Base-by-base conservation (phyloP, 306 rosid species). In the Prunus armeniaca region DNA sequence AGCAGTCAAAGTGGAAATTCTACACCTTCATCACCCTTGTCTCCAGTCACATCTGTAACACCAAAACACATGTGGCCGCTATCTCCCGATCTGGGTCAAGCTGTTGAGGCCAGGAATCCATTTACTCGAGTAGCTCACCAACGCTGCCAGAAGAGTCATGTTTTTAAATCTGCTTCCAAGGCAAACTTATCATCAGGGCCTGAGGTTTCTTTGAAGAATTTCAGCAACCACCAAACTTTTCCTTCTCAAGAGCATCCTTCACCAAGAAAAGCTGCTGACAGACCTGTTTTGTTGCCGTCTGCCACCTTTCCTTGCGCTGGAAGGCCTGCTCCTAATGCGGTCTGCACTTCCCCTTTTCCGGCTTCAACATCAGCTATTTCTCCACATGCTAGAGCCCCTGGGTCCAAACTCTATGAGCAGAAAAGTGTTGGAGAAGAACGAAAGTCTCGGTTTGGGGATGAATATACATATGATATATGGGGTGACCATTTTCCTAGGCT, bases 1-100 rank as follows among this genome's bases (percentile, higher is more conserved):
- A 94, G 98, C 61, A 94, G 98, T 76, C 97, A 92, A 63, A 95
- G 98, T 81, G 98, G 97, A 83, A 95, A 90, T 41, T 95, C 98
- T 55, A 95, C 98, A 20, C 98, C 98, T 73, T 92, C 97, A 12
- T 95, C 97, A 55, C 98, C 98, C 1, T 55, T 88, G 77, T 95
- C 98, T 14, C 97, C 98, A 1, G 62, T 71, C 12, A 22, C 85
- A 12, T 78, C 88, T 58, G 81, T 80, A 50, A 85, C 85, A 27
- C 80, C 90, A 17, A 88, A 84, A 74, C 84, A 78, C 63, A 73
- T 25, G 52, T 86, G 91, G 96, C 71, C 79, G 5, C 56, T 47
- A 72, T 86, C 93, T 74, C 78, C 84, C 22, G 92, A 88, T 52
- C 79, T 67, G 56, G 89, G 82, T 77, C 93, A 84, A 80, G 72